Conservation (phyloP, 2,329 filamentous ascomycete genomes). For the Akanthomyces lecanii region DNA sequence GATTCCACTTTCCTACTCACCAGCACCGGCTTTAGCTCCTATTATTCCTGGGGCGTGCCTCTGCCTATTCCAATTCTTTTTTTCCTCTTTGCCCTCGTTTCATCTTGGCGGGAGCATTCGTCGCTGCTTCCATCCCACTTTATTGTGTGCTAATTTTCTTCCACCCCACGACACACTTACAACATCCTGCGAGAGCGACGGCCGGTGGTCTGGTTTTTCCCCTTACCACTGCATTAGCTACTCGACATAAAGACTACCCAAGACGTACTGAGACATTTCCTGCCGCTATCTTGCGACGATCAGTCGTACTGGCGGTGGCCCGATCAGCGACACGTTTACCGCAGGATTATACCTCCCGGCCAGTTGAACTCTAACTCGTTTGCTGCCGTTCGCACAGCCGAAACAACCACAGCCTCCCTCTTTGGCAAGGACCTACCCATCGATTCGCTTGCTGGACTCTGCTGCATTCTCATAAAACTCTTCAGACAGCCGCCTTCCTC, state of each 20-base stretch:
- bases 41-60: not conserved
- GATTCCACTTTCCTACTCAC: constrained; percentile 9
- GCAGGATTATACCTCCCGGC: not conserved
- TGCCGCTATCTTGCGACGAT: not conserved
- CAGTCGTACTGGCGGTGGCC: not conserved
- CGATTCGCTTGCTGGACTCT: not conserved
- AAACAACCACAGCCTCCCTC: not conserved
- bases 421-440: not conserved
- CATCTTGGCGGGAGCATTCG: not conserved
- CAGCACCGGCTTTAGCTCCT: not conserved
- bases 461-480: not conserved
- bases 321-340: not conserved
- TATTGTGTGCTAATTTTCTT: not conserved
- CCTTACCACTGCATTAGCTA: not conserved
- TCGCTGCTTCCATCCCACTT: not conserved
- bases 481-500: too few relatives aligned
- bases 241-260: not conserved
- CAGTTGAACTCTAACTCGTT: not conserved
- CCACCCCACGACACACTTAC: not conserved
- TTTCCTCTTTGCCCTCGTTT: not conserved
- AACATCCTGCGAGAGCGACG: not conserved
- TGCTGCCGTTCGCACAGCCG: not conserved
- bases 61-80: not conserved
- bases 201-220: not conserved
- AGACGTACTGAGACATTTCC: not conserved